phyloP scores from a whole-genome alignment of 345 rosid species.

The Salix exigua region DNA sequence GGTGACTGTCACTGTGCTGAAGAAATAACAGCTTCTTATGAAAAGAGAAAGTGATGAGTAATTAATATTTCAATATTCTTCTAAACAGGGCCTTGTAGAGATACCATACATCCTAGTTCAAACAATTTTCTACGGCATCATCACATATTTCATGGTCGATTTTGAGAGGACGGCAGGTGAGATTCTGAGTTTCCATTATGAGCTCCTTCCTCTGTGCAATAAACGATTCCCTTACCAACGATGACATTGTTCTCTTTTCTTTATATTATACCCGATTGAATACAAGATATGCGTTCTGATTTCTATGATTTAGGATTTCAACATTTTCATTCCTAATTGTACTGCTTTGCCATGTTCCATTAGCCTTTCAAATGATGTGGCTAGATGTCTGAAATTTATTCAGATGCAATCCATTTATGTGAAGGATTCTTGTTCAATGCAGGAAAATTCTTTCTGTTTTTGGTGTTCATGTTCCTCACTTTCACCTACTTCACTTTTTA shows the following conservation, averaged over 20 bases:
- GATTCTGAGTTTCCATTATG: slow-evolving; percentile 18
- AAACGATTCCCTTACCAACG: neutral
- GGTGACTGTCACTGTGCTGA: slow-evolving; percentile 26
- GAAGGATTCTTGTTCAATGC: slow-evolving; percentile 19
- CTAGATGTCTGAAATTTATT: neutral
- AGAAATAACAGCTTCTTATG: neutral
- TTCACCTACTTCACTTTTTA: slow-evolving; percentile 88
- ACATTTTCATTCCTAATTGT: neutral
- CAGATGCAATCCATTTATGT: neutral
- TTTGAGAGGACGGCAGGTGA: slow-evolving; percentile 73
- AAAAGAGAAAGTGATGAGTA: neutral
- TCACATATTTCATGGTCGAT: slow-evolving; percentile 78
- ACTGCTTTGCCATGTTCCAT: neutral
- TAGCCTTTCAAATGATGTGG: neutral
- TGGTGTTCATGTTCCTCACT: slow-evolving; percentile 84
- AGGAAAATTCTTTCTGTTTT: slow-evolving; percentile 68
- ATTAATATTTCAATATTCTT: neutral
- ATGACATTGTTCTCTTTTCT: neutral
- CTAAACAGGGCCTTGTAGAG: slow-evolving; percentile 75
- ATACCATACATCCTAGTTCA: slow-evolving; percentile 71
- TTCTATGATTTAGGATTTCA: neutral
- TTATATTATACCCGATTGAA: neutral
- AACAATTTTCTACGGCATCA: slow-evolving; percentile 63
- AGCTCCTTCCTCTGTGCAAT: neutral
- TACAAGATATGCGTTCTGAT: neutral